These are phyloP conservation scores for Pholiota adiposa DNA, from an alignment of 1,284 basidiomycete species.

Conservation along the genomic window DNA sequence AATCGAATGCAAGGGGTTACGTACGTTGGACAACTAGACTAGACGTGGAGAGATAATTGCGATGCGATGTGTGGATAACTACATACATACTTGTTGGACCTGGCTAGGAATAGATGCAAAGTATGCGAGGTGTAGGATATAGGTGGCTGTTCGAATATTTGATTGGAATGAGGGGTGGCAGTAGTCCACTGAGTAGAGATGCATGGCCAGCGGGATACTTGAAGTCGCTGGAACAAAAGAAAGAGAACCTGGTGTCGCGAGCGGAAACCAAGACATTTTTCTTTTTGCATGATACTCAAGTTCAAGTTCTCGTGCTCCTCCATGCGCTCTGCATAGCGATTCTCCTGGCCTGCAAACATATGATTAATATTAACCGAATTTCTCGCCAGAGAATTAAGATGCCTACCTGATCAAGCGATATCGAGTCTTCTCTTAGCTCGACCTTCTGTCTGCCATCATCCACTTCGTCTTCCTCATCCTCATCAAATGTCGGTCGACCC, in stretches of 20 bases:
- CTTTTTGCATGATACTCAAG: not conserved
- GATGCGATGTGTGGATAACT: not conserved
- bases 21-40: not conserved
- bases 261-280: not conserved
- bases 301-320: constrained; percentile 31
- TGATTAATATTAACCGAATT: not conserved
- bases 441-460: constrained; percentile 70
- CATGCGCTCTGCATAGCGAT: constrained; percentile 35
- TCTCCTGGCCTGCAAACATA: constrained; percentile 25
- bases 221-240: not conserved
- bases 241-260: not conserved
- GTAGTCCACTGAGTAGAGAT: not conserved
- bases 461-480: constrained; percentile 70
- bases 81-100: not conserved
- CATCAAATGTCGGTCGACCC: constrained; percentile 48
- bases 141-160: not conserved
- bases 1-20: not conserved
- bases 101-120: not conserved
- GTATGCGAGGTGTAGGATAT: constrained; percentile 1
- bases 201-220: not conserved
- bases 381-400: constrained; percentile 17
- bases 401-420: constrained; percentile 85
- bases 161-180: too few relatives aligned
- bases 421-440: constrained; percentile 78
- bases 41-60: not conserved